These are phyloP conservation scores for Phytopythium vexans DNA, from an alignment of 352 stramenopile species.

Conservation along the genomic window DNA sequence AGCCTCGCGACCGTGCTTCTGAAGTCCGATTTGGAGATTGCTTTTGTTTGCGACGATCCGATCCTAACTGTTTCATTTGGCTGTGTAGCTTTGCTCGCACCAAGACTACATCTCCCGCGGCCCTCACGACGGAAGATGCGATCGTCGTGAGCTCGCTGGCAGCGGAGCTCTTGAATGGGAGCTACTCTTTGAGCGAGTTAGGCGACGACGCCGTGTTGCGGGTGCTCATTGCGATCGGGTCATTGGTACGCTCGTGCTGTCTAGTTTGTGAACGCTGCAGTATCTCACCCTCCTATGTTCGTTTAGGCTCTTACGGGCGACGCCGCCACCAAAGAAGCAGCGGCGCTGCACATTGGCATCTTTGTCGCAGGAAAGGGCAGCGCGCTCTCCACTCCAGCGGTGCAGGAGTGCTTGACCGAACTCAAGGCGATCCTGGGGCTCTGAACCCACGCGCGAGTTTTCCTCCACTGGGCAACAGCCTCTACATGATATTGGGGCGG, in stretches of 20 bases:
- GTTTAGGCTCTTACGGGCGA: conserved; percentile 35
- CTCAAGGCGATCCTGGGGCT: conserved; percentile 32
- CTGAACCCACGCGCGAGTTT: background rate
- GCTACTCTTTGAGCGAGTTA: conserved; percentile 52
- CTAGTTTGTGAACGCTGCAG: background rate
- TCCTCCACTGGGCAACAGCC: background rate
- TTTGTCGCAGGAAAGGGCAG: conserved; percentile 49
- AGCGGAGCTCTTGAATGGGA: conserved; percentile 49
- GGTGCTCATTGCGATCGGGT: conserved; percentile 60
- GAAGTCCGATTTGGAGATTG: conserved; percentile 42
- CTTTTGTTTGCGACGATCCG: background rate
- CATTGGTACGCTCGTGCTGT: conserved; percentile 42
- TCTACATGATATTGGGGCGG: too few species aligned
- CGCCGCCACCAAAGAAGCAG: conserved; percentile 40
- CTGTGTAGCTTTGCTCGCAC: conserved; percentile 40
- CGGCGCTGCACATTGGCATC: conserved; percentile 44
- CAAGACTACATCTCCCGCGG: conserved; percentile 20
- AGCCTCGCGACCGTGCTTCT: conserved; percentile 69
- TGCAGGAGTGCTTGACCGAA: conserved; percentile 59
- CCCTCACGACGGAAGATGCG: conserved; percentile 45
- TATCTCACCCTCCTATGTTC: conserved; percentile 1
- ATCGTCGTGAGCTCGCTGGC: conserved; percentile 44
- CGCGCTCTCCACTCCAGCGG: conserved; percentile 30
- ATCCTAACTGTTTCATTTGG: conserved; percentile 6
- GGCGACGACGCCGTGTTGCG: conserved; percentile 77